Conservation (phyloP, 805 yeast genomes). For the Novakomyces olei region DNA sequence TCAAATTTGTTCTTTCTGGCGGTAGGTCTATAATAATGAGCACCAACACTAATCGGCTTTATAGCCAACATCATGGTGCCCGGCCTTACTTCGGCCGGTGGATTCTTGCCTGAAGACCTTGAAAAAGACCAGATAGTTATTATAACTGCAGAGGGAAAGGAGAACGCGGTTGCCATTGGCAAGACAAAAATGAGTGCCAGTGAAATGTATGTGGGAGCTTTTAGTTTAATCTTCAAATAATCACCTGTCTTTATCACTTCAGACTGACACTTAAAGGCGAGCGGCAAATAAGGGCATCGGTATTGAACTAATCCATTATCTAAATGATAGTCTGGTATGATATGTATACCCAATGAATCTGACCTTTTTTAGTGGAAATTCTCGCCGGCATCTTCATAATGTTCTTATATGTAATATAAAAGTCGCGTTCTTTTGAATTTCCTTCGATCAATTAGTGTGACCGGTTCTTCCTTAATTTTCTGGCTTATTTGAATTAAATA, state of each 20-base stretch:
- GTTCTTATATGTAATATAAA: too few species aligned
- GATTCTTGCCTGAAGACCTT: slow-evolving; percentile 22
- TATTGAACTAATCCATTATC: slow-evolving; percentile 56
- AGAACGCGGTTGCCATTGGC: slow-evolving; percentile 79
- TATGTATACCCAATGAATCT: too few species aligned
- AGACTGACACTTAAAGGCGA: neutral
- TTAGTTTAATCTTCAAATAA: neutral
- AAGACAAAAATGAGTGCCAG: slow-evolving; percentile 21
- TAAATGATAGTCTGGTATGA: slow-evolving; percentile 35
- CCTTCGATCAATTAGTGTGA: too few species aligned
- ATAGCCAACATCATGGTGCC: slow-evolving; percentile 10
- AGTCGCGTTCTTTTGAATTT: too few species aligned
- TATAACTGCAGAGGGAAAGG: slow-evolving; percentile 82
- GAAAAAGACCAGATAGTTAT: slow-evolving; percentile 52
- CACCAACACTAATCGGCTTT: neutral
- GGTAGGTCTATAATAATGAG: slow-evolving; percentile 39
- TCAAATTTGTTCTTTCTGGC: slow-evolving; percentile 87
- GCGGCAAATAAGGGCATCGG: slow-evolving; percentile 67
- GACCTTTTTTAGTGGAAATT: too few species aligned
- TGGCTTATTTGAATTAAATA: too few species aligned
- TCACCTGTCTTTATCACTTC: neutral
- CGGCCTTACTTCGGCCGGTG: slow-evolving; percentile 13
- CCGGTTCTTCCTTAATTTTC: too few species aligned
- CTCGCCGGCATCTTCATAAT: too few species aligned
- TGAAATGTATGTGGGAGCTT: slow-evolving; percentile 2